Evolutionary conservation across 2,329 filamentous ascomycete species (phyloP), one percentile per base, ranked within the genome.

Genomic region (Fusarium stilboides): DNA sequence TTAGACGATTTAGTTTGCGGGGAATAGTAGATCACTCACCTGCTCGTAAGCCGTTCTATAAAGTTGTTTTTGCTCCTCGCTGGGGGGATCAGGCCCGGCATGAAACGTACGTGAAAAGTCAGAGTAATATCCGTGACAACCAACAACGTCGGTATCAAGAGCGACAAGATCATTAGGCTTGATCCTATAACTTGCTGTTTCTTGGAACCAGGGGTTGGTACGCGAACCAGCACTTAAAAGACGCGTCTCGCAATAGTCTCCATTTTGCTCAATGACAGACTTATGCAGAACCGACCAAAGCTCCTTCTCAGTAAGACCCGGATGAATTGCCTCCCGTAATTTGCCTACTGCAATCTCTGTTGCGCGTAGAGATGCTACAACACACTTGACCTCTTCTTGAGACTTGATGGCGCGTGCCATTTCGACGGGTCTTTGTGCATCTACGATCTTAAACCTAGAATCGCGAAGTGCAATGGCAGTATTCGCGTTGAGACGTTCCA

Each of bases 51-150:
- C 47, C 8, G 34, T 34, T 26, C 42, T 47, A 28, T 60, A 60
- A 12, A 40, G 37, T 13, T 40, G 17, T 17, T 43, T 54, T 31
- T 50, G 37, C 42, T 63, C 26, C 6, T 54, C 47, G 8, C n/a
- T 50, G 7, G 43, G 60, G 10, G 42, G 36, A 33, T 60, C 55
- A 24, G 49, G 47, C 14, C 55, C 60, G 8, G 43, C 20, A 13
- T 60, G 37, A 8, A 62, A 49, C 2, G 37, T 54, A 20, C 43
- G 42, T 22, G 55, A 63, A 19, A 63, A 63, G 19, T 54, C 43
- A 14, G 55, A 54, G 15, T 47, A 63, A 13, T 60, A 54, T 24
- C 55, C 55, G 20, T 63, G 60, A 15, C 60, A 63, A 10, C 47
- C 55, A 14, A 60, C 42, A 19, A 63, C 31, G 22, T 54, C 60